Conservation (phyloP, 2,329 filamentous ascomycete species). For the Ceratocystis huliohia region DNA sequence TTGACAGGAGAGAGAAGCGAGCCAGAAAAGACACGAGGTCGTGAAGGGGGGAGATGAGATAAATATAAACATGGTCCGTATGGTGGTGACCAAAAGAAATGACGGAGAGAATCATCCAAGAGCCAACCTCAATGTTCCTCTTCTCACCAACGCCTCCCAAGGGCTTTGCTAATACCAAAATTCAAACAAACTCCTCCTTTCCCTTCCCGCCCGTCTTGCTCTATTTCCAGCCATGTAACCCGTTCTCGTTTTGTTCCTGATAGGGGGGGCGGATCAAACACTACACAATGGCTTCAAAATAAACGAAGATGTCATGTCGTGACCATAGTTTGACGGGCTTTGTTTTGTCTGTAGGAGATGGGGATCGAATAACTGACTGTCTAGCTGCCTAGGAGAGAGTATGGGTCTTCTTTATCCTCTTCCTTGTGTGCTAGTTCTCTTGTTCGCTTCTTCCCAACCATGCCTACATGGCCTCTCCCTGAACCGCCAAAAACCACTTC, state of each 20-base stretch:
- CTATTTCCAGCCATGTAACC: neutral
- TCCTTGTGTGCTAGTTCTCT: neutral
- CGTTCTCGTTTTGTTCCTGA: neutral
- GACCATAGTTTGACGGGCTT: neutral
- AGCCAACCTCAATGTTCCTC: too few relatives aligned
- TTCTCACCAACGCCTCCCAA: too few relatives aligned
- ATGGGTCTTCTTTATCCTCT: neutral
- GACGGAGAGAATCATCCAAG: neutral
- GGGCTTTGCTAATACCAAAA: neutral
- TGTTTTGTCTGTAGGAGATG: neutral
- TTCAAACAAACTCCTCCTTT: neutral
- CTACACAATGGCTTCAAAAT: slow-evolving; percentile 3
- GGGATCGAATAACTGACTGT: too few relatives aligned
- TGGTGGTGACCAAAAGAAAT: neutral
- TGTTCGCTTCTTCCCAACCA: neutral
- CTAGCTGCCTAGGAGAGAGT: too few relatives aligned
- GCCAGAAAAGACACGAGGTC: neutral
- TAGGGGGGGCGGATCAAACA: slow-evolving; percentile 1
- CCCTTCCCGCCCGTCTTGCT: neutral
- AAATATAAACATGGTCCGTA: neutral
- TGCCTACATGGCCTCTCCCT: neutral
- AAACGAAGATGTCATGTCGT: neutral
- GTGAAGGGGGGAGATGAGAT: neutral
- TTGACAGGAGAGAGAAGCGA: slow-evolving; percentile 12
- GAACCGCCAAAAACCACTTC: neutral